Evolutionary conservation across 257 asterid genomes (phyloP).

Genomic region (Solanum rostratum): DNA sequence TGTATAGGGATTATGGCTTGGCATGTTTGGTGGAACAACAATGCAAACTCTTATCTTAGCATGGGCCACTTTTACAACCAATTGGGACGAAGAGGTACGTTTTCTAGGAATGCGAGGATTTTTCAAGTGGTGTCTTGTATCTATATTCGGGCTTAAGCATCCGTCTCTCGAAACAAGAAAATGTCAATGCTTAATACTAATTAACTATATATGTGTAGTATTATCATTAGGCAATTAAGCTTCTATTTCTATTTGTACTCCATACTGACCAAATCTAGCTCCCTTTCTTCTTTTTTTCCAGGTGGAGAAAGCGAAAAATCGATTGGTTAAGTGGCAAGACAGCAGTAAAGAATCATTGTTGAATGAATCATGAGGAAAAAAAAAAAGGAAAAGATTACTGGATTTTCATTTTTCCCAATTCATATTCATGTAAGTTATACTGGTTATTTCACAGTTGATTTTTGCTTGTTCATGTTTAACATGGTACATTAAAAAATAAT

Average conservation of each 20-base stretch:
- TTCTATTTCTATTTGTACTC: neutral
- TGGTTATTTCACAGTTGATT: neutral
- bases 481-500: no score
- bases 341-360: neutral
- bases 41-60: conserved; percentile 18
- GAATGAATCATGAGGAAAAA: neutral
- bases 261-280: neutral
- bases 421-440: neutral
- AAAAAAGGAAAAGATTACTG: neutral
- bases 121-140: no score
- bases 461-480: neutral
- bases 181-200: neutral
- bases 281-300: neutral
- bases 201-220: no score
- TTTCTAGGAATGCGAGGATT: neutral
- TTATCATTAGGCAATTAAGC: no score
- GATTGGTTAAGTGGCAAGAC: conserved; percentile 1
- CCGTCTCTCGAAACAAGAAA: no score
- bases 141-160: no score
- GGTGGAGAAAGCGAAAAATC: neutral
- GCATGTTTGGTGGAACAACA: conserved; percentile 22
- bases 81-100: conserved; percentile 24
- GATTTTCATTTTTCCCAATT: neutral
- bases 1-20: conserved; percentile 25
- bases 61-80: conserved; percentile 14